Evolutionary conservation across 148 eudicot species (phyloP), one percentile per base, ranked within the genome.

Genomic region (Fagopyrum esculentum): DNA sequence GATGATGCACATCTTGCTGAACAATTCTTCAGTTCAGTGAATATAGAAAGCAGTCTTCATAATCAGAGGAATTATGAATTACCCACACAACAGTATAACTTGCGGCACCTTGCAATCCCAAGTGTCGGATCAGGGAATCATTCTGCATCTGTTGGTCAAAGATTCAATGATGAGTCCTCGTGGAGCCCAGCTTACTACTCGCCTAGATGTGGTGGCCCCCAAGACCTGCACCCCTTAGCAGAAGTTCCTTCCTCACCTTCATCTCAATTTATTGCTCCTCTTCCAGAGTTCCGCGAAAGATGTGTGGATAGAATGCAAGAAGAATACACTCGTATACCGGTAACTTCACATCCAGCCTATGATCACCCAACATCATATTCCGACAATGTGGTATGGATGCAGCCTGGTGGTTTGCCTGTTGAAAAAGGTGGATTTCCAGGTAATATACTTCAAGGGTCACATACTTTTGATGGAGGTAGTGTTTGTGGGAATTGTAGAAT

Each of bases 121-220:
- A 86, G 78, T 68, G 45, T 88, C 57, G 90, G 86, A 56, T 85
- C 90, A 47, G 89, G 82, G 49, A 93, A 85, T 54, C 83, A 71
- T 77, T 79, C 85, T 26, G 86, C 79, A 49, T 60, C 82, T 48
- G 74, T 79, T 79, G 77, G 77, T 4, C 91, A 80, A 72, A 71
- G 85, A 78, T 82, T 76, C 51, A 85, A 79, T 75, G 96, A 90
- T 77, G 97, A 95, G 55, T 70, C 87, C 69, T 84, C 88, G 3
- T 92, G 97, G 96, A 89, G 91, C 81, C 98, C 97, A 73, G 92
- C 87, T 11, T 86, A 85, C 77, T 88, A 86, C 79, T 95, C 98
- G 19, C 97, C 98, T 5, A 82, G 91, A 72, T 87, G 84, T 74
- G 80, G 82, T 63, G 88, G 83, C 55, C 81, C 78, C 72, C 88